Conservation (phyloP, 2,329 filamentous ascomycete genomes). For the Aspergillus viridinutans region DNA sequence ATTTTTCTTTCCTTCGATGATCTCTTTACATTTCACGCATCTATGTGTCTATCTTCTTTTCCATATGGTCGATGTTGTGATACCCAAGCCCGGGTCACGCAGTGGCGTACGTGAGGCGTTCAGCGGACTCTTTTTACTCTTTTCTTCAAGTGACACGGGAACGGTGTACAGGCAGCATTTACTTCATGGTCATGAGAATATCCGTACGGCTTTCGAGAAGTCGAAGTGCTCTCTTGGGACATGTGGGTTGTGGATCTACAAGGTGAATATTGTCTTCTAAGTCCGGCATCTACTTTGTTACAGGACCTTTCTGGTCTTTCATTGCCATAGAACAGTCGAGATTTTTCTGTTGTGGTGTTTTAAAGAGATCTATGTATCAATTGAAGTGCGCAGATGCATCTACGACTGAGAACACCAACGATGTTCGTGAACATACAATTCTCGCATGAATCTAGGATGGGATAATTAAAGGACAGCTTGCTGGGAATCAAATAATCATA, state of each 20-base stretch:
- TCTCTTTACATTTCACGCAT: slow-evolving; percentile 6
- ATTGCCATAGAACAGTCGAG: neutral
- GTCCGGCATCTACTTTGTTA: neutral
- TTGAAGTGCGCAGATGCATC: neutral
- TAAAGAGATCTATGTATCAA: neutral
- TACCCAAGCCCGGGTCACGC: slow-evolving; percentile 23
- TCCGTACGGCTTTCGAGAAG: neutral
- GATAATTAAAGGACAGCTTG: neutral
- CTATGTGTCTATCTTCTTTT: slow-evolving; percentile 11
- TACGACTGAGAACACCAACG: neutral
- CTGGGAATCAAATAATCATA: neutral
- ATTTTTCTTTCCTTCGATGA: slow-evolving; percentile 5
- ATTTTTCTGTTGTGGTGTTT: neutral
- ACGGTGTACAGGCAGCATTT: neutral
- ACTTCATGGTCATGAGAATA: neutral
- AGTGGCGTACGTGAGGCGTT: slow-evolving; percentile 21
- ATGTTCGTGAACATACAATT: neutral
- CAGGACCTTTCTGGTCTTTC: neutral
- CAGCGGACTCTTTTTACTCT: slow-evolving; percentile 3
- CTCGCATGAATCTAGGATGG: neutral
- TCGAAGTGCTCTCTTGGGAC: neutral
- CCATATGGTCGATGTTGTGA: slow-evolving; percentile 17
- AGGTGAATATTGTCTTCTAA: neutral
- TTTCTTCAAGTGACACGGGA: neutral
- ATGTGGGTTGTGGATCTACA: neutral